Percentiles rank a stretch among this genome's conserved stretches.
Evolutionary conservation across 1,284 basidiomycete genomes (phyloP).

Genomic region (Exobasidium rhododendri): DNA sequence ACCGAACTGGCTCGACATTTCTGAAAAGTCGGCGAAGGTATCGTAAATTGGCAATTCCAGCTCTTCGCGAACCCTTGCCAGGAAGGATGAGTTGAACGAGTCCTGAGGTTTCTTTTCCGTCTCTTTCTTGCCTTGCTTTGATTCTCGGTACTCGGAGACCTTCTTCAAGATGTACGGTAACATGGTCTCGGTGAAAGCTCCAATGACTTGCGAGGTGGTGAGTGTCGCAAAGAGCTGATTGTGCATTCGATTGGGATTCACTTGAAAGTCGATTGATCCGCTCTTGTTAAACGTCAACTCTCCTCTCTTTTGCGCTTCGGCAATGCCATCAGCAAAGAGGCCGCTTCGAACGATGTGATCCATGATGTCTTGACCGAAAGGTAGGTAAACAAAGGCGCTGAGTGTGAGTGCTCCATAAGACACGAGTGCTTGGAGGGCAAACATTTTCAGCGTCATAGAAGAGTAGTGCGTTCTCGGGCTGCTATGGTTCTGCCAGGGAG

Average conservation of each 20-base stretch:
- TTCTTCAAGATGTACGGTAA: slow-evolving; percentile 73
- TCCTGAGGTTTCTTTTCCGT: slow-evolving; percentile 8
- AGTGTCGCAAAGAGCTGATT: slow-evolving; percentile 92
- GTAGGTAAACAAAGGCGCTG: slow-evolving; percentile 53
- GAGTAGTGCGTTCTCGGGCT: slow-evolving; percentile 73
- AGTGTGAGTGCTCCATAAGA: slow-evolving; percentile 64
- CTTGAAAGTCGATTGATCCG: slow-evolving; percentile 50
- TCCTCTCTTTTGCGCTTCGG: slow-evolving; percentile 35
- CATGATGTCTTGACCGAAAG: slow-evolving; percentile 51
- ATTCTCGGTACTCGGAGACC: slow-evolving; percentile 27
- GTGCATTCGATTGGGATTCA: slow-evolving; percentile 67
- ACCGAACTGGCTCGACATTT: slow-evolving; percentile 85
- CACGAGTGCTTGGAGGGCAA: slow-evolving; percentile 80
- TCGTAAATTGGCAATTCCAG: slow-evolving; percentile 74
- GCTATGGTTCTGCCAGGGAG: slow-evolving; percentile 46
- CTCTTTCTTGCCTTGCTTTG: slow-evolving; percentile 18
- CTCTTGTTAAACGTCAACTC: slow-evolving; percentile 23
- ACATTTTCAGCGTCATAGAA: slow-evolving; percentile 85
- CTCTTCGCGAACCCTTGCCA: slow-evolving; percentile 74
- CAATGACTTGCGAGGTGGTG: slow-evolving; percentile 84
- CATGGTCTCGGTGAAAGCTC: slow-evolving; percentile 77
- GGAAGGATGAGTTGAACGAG: slow-evolving; percentile 66
- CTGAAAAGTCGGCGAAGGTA: slow-evolving; percentile 70
- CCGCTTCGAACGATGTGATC: slow-evolving; percentile 41
- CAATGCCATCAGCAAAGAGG: slow-evolving; percentile 36